These are phyloP conservation scores for Withania somnifera DNA, from an alignment of 305 asterid species.

Conservation along the genomic window DNA sequence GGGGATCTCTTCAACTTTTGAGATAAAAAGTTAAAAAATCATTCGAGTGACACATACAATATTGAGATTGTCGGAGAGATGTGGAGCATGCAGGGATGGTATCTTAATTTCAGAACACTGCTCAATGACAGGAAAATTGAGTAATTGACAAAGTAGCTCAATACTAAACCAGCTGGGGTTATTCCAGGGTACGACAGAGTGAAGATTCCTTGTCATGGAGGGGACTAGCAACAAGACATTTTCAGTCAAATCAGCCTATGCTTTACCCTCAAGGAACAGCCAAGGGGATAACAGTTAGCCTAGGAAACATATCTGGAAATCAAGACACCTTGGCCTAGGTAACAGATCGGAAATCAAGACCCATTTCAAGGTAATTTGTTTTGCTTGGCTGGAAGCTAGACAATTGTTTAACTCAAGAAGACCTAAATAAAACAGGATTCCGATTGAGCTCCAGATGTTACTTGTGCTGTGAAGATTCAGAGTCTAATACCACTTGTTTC, in stretches of 20 bases:
- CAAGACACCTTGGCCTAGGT: neutral
- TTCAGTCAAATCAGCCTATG: neutral
- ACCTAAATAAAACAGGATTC: neutral
- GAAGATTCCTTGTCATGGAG: neutral
- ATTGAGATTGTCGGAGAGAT: neutral
- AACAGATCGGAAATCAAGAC: neutral
- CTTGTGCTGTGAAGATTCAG: neutral
- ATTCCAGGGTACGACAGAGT: neutral
- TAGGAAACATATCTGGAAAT: neutral
- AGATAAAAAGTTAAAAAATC: neutral
- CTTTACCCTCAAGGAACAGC: neutral
- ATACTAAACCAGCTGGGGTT: neutral
- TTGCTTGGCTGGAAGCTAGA: neutral
- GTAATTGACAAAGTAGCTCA: neutral
- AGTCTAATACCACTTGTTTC: neutral
- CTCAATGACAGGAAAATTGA: neutral
- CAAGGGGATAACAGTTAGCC: neutral
- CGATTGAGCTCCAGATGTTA: neutral
- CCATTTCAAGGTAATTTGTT: neutral
- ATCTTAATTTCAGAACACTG: neutral
- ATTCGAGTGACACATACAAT: neutral
- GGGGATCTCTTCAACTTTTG: neutral
- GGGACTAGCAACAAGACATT: neutral
- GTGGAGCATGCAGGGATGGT: neutral
- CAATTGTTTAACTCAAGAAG: neutral